Evolutionary conservation across 1,284 basidiomycete genomes (phyloP).

Genomic region (Tylopilus orsonianus): DNA sequence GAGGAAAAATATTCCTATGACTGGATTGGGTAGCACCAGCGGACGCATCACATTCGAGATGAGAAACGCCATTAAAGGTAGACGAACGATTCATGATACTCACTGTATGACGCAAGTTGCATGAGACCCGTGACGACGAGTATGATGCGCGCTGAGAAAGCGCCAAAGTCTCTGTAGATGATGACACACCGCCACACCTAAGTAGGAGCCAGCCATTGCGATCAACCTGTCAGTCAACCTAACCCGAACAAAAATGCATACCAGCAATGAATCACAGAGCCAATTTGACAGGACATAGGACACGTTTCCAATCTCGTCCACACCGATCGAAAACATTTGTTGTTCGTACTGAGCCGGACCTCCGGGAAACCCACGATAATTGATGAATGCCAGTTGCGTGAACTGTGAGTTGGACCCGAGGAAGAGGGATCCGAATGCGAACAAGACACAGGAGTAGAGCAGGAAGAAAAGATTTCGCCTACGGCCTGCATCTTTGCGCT

Average conservation of each 20-base stretch:
- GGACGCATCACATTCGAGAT: background rate
- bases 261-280: slow-evolving; percentile 34
- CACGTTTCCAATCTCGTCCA: slow-evolving; percentile 27
- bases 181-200: slow-evolving; percentile 37
- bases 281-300: slow-evolving; percentile 31
- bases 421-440: slow-evolving; percentile 32
- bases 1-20: slow-evolving; percentile 28
- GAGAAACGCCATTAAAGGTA: background rate
- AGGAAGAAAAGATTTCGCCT: slow-evolving; percentile 24
- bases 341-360: slow-evolving; percentile 26
- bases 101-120: slow-evolving; percentile 30
- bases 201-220: background rate
- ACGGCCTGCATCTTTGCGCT: slow-evolving; percentile 8
- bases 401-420: slow-evolving; percentile 30
- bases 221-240: background rate
- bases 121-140: slow-evolving; percentile 23
- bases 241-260: slow-evolving; percentile 7
- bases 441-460: slow-evolving; percentile 28
- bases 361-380: slow-evolving; percentile 35
- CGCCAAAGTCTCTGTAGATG: slow-evolving; percentile 27
- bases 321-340: slow-evolving; percentile 24
- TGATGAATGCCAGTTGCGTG: slow-evolving; percentile 34
- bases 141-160: slow-evolving; percentile 12
- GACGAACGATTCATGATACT: background rate
- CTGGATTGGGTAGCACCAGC: slow-evolving; percentile 6